Percentiles rank a stretch among this genome's conserved stretches.
These are phyloP conservation scores for Musa troglodytarum DNA, from an alignment of 176 grass and related monocot genomes.

Conservation along the genomic window DNA sequence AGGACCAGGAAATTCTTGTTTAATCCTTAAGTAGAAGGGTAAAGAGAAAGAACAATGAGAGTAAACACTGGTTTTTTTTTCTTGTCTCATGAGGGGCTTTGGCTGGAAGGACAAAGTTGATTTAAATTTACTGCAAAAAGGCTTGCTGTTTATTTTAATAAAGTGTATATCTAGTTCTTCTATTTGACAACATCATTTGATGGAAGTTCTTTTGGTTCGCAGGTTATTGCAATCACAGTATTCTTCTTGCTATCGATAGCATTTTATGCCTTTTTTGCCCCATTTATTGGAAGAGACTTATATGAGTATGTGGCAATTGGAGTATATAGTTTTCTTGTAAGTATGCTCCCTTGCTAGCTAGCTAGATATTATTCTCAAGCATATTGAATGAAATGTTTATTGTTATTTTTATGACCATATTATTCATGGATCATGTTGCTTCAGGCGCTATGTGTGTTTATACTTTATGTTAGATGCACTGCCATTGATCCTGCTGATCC, in stretches of 20 bases:
- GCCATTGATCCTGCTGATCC: constrained; percentile 27
- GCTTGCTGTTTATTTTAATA: neutral
- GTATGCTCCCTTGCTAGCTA: neutral
- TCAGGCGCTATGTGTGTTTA: constrained; percentile 20
- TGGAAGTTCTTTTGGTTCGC: neutral
- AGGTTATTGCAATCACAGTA: constrained; percentile 22
- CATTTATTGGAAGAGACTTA: constrained; percentile 20
- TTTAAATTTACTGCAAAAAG: neutral
- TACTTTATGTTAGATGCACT: constrained; percentile 27
- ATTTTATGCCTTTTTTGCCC: constrained; percentile 22
- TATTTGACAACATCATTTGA: neutral
- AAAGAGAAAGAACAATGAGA: too few species aligned
- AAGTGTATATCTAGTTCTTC: neutral
- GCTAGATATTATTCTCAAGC: neutral
- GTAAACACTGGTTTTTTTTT: too few species aligned
- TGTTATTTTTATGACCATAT: neutral
- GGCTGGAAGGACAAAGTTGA: neutral
- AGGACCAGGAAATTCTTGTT: too few species aligned
- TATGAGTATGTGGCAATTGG: constrained; percentile 14
- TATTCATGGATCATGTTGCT: neutral
- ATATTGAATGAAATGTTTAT: neutral
- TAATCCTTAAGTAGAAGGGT: too few species aligned
- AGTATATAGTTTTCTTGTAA: constrained; percentile 20
- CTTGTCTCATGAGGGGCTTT: too few species aligned
- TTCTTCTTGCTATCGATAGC: constrained; percentile 22